phyloP scores from a whole-genome alignment of 768 basidiomycete genomes.

The Leccinum rimulosum region DNA sequence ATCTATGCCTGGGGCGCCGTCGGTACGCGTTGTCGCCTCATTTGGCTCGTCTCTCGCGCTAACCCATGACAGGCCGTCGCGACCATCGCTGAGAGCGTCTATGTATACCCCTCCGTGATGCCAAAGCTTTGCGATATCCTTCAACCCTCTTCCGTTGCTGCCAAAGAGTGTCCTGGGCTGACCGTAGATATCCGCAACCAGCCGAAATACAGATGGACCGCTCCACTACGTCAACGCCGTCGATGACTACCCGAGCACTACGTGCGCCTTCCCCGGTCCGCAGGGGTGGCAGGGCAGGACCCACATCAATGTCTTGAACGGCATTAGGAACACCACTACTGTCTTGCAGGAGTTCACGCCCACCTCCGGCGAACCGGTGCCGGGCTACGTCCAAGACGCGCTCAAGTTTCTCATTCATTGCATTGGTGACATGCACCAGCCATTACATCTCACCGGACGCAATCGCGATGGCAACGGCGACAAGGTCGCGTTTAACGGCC shows the following conservation, averaged over 20 bases:
- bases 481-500: conserved; percentile 70
- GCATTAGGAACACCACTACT: conserved; percentile 70
- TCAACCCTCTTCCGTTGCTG: conserved; percentile 29
- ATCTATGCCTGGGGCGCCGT: conserved; percentile 41
- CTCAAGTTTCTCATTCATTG: conserved; percentile 94
- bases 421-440: conserved; percentile 90
- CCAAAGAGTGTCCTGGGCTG: conserved; percentile 81
- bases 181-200: conserved; percentile 48
- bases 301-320: conserved; percentile 70
- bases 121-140: conserved; percentile 71
- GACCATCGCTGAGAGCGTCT: conserved; percentile 91
- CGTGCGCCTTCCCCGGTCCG: conserved; percentile 75
- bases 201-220: conserved; percentile 63
- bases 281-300: conserved; percentile 66
- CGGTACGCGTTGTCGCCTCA: conserved; percentile 21
- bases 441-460: conserved; percentile 85
- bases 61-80: conserved; percentile 61
- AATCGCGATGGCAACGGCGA: conserved; percentile 85
- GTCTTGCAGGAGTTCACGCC: conserved; percentile 53
- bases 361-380: conserved; percentile 18
- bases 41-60: neutral
- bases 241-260: conserved; percentile 73
- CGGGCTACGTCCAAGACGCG: conserved; percentile 62
- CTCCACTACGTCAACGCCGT: conserved; percentile 75
- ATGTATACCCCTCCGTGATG: conserved; percentile 71